These are phyloP conservation scores for Sugiyamaella pinicola DNA, from an alignment of 1,139 yeast species.

Conservation along the genomic window DNA sequence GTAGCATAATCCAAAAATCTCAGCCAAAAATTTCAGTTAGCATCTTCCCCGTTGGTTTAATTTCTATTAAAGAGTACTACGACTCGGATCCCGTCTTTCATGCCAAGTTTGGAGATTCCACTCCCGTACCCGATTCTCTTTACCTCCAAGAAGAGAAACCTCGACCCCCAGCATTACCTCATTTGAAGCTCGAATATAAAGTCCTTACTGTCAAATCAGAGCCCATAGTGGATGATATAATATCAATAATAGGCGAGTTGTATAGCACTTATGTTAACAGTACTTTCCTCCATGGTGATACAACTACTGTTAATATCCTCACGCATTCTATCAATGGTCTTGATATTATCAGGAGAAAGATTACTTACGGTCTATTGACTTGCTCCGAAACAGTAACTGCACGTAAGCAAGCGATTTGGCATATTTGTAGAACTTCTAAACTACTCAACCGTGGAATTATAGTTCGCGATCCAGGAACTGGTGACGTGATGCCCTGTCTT, in stretches of 20 bases:
- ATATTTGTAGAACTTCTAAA: conserved; percentile 69
- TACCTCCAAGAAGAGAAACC: conserved; percentile 3
- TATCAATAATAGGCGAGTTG: conserved; percentile 42
- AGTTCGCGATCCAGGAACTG: conserved; percentile 71
- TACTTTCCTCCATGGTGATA: conserved; percentile 42
- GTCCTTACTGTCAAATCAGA: conserved; percentile 34
- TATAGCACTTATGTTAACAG: conserved; percentile 39
- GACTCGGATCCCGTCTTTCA: conserved; percentile 25
- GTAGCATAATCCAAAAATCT: conserved; percentile 33
- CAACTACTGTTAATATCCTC: conserved; percentile 42
- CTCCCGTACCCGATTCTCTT: not conserved
- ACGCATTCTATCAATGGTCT: conserved; percentile 49
- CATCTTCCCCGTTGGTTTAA: conserved; percentile 37
- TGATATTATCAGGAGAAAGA: conserved; percentile 63
- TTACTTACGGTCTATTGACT: conserved; percentile 61
- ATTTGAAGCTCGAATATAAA: conserved; percentile 36
- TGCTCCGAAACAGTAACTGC: conserved; percentile 57
- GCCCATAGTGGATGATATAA: conserved; percentile 42
- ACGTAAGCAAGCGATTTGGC: conserved; percentile 59
- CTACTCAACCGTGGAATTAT: conserved; percentile 66
- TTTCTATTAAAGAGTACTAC: conserved; percentile 37
- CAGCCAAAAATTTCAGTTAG: conserved; percentile 37
- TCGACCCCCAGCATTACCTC: conserved; percentile 39
- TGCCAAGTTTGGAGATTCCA: not conserved
- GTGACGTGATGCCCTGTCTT: conserved; percentile 56